Evolutionary conservation across 495 filamentous ascomycete genomes (phyloP).

Genomic region (Aspergillus coremiiformis): DNA sequence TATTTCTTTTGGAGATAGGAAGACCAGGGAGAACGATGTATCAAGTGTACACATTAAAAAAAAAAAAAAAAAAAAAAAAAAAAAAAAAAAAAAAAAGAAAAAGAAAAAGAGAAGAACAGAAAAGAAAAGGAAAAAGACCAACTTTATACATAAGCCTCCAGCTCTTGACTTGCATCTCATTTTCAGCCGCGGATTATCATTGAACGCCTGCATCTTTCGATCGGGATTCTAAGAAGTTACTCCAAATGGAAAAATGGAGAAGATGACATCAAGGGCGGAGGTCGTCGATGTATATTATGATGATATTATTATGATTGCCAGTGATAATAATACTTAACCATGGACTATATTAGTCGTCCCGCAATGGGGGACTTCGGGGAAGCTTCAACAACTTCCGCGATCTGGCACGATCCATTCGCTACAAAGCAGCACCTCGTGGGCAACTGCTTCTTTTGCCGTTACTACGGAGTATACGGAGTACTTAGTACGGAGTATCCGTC

Average conservation of each 20-base stretch:
- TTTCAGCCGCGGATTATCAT: neutral
- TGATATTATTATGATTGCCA: too few relatives aligned
- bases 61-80: neutral
- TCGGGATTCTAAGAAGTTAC: neutral
- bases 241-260: neutral
- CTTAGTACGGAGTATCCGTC: too few relatives aligned
- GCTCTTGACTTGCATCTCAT: neutral
- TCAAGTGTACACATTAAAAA: too few relatives aligned
- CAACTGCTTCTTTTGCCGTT: neutral
- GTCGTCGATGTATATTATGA: too few relatives aligned
- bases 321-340: neutral
- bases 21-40: too few relatives aligned
- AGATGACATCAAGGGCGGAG: neutral
- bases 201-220: neutral
- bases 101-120: too few relatives aligned
- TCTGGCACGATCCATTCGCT: neutral
- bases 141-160: neutral
- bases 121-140: neutral
- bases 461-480: too few relatives aligned
- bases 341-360: neutral
- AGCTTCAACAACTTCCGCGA: neutral
- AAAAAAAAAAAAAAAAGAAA: neutral
- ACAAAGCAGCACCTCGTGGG: neutral
- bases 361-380: neutral
- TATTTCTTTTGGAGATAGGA: too few relatives aligned